Conservation (phyloP, 192 early-diverging fungal genomes). For the Coemansia sp. region DNA sequence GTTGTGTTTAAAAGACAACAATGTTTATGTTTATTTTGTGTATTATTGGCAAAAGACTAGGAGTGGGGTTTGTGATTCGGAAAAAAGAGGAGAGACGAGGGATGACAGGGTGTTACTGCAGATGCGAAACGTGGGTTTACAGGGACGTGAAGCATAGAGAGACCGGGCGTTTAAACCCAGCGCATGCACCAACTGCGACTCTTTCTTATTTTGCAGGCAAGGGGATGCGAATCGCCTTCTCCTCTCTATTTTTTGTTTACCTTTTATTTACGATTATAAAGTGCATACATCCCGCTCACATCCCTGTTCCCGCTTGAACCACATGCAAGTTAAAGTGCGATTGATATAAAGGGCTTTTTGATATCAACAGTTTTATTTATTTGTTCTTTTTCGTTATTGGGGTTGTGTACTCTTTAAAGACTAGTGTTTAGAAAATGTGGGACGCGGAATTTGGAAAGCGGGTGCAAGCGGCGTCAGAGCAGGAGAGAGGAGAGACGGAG, state of each 20-base stretch:
- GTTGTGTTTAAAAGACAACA: not conserved
- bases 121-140: not conserved
- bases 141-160: not conserved
- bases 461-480: constrained; percentile 21
- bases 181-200: not conserved
- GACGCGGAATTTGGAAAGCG: constrained; percentile 28
- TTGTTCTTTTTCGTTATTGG: not conserved
- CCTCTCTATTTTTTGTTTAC: not conserved
- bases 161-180: not conserved
- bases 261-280: not conserved
- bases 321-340: not conserved
- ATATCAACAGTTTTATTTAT: not conserved
- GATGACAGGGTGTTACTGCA: not conserved
- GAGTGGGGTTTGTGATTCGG: not conserved
- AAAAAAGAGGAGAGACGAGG: not conserved
- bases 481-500: not conserved
- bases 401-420: not conserved
- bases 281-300: not conserved
- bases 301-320: not conserved
- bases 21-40: constrained; percentile 1
- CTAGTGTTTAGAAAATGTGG: constrained; percentile 13
- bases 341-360: not conserved
- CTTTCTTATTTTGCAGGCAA: not conserved
- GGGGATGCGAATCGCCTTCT: not conserved
- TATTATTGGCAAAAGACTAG: not conserved